Evolutionary conservation across 176 grass and related monocot species (phyloP), one percentile per base, ranked within the genome.

Genomic region (Olyra latifolia): DNA sequence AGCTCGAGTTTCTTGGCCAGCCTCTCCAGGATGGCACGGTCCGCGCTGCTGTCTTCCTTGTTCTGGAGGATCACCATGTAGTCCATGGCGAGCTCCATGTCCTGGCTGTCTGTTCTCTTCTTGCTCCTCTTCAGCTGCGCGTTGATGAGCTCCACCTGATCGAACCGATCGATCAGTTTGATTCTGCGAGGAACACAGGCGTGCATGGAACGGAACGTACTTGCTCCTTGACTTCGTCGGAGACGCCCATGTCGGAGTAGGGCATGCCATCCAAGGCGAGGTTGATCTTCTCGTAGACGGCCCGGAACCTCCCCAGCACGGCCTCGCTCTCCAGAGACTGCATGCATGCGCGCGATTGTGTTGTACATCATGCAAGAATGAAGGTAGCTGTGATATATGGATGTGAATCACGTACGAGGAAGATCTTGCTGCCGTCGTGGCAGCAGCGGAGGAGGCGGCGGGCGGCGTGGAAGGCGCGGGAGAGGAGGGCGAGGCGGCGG

Each of bases 351-450:
- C n/a, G n/a, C n/a, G n/a, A n/a, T n/a, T n/a, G n/a, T n/a, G n/a
- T n/a, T n/a, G n/a, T n/a, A n/a, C n/a, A n/a, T n/a, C n/a, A n/a
- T n/a, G n/a, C n/a, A n/a, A n/a, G n/a, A n/a, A n/a, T n/a, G n/a
- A n/a, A n/a, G n/a, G n/a, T n/a, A n/a, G n/a, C n/a, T n/a, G n/a
- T n/a, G n/a, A n/a, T n/a, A n/a, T n/a, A n/a, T n/a, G n/a, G n/a
- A n/a, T n/a, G n/a, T n/a, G n/a, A n/a, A n/a, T n/a, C n/a, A n/a
- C n/a, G 32, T 68, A 91, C 89, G 60, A 91, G 81, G 71, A 84
- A 92, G 47, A 94, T 89, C 77, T 94, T 94, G 80, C 92, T 94
- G 22, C 89, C 89, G 8, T 94, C 92, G 14, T 94, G 89, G 80
- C 89, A 94, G 54, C 72, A 85, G 1, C 92, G 76, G 12, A 94